These are phyloP conservation scores for Lyophyllum shimeji DNA, from an alignment of 768 basidiomycete genomes.

Conservation along the genomic window DNA sequence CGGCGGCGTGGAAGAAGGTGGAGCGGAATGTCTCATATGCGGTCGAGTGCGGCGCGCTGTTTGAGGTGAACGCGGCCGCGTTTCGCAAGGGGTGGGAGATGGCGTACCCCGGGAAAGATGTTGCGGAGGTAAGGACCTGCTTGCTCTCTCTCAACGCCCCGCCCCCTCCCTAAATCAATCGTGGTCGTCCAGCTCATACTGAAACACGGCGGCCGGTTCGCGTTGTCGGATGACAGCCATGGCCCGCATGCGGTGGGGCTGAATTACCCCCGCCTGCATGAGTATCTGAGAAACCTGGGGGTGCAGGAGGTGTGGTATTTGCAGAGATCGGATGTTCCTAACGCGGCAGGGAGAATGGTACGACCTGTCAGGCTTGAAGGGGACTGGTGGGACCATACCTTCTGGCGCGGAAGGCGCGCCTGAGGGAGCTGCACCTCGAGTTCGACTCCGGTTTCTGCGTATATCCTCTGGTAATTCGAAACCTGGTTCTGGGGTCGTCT, in stretches of 20 bases:
- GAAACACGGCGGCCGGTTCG: slow-evolving; percentile 67
- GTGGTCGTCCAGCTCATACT: slow-evolving; percentile 66
- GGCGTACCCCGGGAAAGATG: slow-evolving; percentile 80
- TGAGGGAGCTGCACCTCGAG: background rate
- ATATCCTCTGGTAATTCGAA: too few relatives aligned
- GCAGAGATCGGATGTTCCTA: slow-evolving; percentile 35
- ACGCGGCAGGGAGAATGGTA: slow-evolving; percentile 45
- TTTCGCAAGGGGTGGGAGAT: slow-evolving; percentile 88
- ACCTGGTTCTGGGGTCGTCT: too few relatives aligned
- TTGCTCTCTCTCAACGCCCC: too few relatives aligned
- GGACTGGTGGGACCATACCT: slow-evolving; percentile 58
- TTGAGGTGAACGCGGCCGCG: slow-evolving; percentile 92
- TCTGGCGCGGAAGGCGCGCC: slow-evolving; percentile 42
- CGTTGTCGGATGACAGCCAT: slow-evolving; percentile 95
- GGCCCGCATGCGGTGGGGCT: slow-evolving; percentile 85
- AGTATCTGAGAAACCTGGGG: slow-evolving; percentile 63
- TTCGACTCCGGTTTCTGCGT: too few relatives aligned
- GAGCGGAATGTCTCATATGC: slow-evolving; percentile 75
- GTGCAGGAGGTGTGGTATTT: slow-evolving; percentile 70
- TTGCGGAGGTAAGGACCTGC: slow-evolving; percentile 65
- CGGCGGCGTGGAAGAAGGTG: slow-evolving; percentile 61
- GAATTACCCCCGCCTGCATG: slow-evolving; percentile 68
- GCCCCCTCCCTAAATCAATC: too few relatives aligned
- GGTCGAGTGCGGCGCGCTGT: slow-evolving; percentile 81
- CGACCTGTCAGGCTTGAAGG: slow-evolving; percentile 44